Percentiles rank a stretch among this genome's conserved stretches.
Conservation (phyloP, 2,329 filamentous ascomycete species). For the Alternaria hordeiaustralica region DNA sequence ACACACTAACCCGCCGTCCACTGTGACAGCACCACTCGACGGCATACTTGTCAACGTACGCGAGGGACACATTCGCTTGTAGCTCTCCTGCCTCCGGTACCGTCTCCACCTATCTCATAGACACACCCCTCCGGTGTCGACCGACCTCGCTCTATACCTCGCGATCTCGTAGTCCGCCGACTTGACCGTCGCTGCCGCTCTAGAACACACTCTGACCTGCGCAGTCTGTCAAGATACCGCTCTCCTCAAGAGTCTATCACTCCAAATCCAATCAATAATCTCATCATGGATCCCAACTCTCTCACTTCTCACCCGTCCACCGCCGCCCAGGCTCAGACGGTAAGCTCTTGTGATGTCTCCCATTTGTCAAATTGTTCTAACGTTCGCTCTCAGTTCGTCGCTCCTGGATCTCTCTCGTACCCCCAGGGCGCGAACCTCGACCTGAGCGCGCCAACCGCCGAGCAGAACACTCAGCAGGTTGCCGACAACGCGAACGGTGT, state of each 20-base stretch:
- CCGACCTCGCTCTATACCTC: conserved; percentile 37
- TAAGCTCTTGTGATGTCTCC: conserved; percentile 38
- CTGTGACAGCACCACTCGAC: conserved; percentile 34
- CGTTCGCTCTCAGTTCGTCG: conserved; percentile 65
- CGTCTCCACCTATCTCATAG: conserved; percentile 36
- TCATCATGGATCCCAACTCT: conserved; percentile 73
- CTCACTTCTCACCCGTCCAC: conserved; percentile 91
- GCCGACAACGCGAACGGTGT: conserved; percentile 68
- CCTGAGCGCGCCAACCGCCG: conserved; percentile 78
- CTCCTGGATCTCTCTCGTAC: conserved; percentile 89
- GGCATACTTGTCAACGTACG: conserved; percentile 55
- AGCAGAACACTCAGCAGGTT: conserved; percentile 67
- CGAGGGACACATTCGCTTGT: conserved; percentile 98
- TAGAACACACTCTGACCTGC: conserved; percentile 42
- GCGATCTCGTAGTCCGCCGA: conserved; percentile 41
- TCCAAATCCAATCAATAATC: conserved; percentile 39
- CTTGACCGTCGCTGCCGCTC: conserved; percentile 37
- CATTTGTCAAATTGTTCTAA: conserved; percentile 28
- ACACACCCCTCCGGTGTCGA: conserved; percentile 33
- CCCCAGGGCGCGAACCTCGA: conserved; percentile 78
- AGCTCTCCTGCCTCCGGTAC: conserved; percentile 81
- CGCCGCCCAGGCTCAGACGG: conserved; percentile 88
- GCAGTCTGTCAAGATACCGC: conserved; percentile 43
- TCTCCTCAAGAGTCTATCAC: conserved; percentile 35
- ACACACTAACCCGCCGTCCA: conserved; percentile 35